A percentile compares a stretch with the other conserved stretches of the same genome.
Evolutionary conservation across 208 protist genomes (phyloP).

Genomic region (Acanthamoeba pearcei): DNA sequence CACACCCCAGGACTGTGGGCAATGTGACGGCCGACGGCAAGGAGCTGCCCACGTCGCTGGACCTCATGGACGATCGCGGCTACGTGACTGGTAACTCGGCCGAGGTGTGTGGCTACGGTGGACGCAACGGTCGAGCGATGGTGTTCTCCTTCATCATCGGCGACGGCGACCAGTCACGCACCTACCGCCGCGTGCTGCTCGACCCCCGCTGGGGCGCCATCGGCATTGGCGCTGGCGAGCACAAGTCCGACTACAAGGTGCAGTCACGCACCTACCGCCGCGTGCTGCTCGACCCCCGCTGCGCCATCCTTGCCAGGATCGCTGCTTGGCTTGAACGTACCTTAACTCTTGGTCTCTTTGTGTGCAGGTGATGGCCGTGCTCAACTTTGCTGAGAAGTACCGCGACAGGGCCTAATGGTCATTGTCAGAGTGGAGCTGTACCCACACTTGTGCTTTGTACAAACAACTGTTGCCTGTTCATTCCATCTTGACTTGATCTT

Average conservation of each 20-base stretch:
- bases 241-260: constrained; percentile 10
- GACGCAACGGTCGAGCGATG: not conserved
- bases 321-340: too few relatives aligned
- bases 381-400: constrained; percentile 1
- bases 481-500: too few relatives aligned
- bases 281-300: not conserved
- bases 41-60: constrained; percentile 3
- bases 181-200: not conserved
- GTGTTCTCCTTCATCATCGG: constrained; percentile 11
- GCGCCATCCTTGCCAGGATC: not conserved
- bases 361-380: not conserved
- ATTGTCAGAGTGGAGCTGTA: too few relatives aligned
- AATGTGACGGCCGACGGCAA: not conserved
- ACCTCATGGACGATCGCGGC: not conserved
- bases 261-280: not conserved
- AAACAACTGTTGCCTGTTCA: too few relatives aligned
- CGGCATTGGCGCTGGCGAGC: constrained; percentile 1
- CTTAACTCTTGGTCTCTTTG: too few relatives aligned
- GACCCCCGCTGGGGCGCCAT: not conserved
- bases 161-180: not conserved
- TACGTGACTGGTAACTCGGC: not conserved
- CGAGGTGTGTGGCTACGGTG: not conserved
- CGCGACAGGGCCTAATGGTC: constrained; percentile 86
- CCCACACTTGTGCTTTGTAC: too few relatives aligned
- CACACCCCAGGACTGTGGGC: not conserved